Base-by-base conservation (phyloP, 2,329 filamentous ascomycete genomes). In the Helminthosporium solani region DNA sequence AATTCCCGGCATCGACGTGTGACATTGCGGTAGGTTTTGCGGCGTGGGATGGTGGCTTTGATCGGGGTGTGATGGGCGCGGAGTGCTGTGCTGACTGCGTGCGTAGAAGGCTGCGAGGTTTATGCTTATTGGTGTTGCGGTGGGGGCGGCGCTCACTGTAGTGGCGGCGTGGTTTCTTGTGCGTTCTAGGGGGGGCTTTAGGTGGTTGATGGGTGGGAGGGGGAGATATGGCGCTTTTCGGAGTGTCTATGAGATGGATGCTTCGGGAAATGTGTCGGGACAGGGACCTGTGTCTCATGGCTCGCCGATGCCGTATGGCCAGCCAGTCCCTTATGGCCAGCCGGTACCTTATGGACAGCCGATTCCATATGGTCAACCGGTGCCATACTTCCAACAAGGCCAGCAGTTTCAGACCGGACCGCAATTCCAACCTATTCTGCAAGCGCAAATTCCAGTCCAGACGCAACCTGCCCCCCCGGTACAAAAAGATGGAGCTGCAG, bases 191-290 rank as follows among this genome's bases (percentile, higher is more conserved):
- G 63, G 64, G 5, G 61, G 64, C 0, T 1, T 55, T 1, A 57
- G 55, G 19, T 68, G 63, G 64, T 35, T 64, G 4, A 39, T 54
- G 35, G 58, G 62, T 8, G 62, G 64, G 1, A 55, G 59, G 35
- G 63, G 60, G 0, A 50, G 60, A 8, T 67, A 67, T 43, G 61
- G 42, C 27, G 64, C 49, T 3, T 65, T 68, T 33, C 48, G 57
- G 4, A 56, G 44, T 35, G 42, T 54, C 4, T 61, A 63, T 33
- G 61, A 66, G 46, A 49, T 63, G 53, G 44, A 53, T 11, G 45
- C 47, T 8, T 46, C 28, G 14, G 31, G 19, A 18, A 25, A 14
- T 15, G 31, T 20, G 9, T 31, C 30, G 7, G 8, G 25, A 11
- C 19, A 15, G 7, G 33, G 19, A 28, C 33, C 41, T 5, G 23